These are phyloP conservation scores for Coniochaeta hoffmannii DNA, from an alignment of 2,329 filamentous ascomycete genomes.

Conservation along the genomic window DNA sequence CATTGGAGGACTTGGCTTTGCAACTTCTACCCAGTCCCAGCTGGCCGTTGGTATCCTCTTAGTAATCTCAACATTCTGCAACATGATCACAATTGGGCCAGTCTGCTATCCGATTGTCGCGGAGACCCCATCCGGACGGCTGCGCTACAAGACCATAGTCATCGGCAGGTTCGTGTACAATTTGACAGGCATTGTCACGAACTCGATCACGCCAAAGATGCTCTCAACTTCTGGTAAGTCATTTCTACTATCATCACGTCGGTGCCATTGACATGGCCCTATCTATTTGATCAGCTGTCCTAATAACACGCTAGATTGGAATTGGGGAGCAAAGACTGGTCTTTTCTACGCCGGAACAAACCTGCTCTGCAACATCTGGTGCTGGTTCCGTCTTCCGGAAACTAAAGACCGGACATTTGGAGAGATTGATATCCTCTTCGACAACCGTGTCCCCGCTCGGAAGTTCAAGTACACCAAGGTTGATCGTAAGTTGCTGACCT, in stretches of 20 bases:
- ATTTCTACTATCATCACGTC: no score
- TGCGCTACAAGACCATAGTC: conserved; percentile 18
- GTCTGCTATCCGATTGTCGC: conserved; percentile 19
- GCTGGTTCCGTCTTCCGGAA: conserved; percentile 22
- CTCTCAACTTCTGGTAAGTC: conserved; percentile 14
- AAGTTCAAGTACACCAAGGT: conserved; percentile 21
- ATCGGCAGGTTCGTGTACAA: conserved; percentile 19
- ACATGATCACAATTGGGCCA: conserved; percentile 26
- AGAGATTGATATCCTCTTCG: conserved; percentile 18
- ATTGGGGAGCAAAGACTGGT: conserved; percentile 21
- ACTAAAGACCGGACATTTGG: conserved; percentile 15
- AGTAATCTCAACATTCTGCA: conserved; percentile 21
- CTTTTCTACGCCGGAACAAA: conserved; percentile 22
- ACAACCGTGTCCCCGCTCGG: conserved; percentile 13
- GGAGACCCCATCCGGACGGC: conserved; percentile 15
- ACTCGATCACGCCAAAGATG: conserved; percentile 19
- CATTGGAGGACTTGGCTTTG: conserved; percentile 24
- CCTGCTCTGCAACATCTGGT: conserved; percentile 20
- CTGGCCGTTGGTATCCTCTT: conserved; percentile 25
- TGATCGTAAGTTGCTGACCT: conserved; percentile 10
- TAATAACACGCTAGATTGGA: conserved; percentile 14
- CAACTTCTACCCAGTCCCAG: conserved; percentile 12
- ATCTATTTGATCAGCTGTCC: conserved; percentile 1
- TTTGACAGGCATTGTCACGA: conserved; percentile 16
- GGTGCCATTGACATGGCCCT: conserved; percentile 1